These are phyloP conservation scores for Aegle marmelos DNA, from an alignment of 345 rosid genomes.

Conservation along the genomic window DNA sequence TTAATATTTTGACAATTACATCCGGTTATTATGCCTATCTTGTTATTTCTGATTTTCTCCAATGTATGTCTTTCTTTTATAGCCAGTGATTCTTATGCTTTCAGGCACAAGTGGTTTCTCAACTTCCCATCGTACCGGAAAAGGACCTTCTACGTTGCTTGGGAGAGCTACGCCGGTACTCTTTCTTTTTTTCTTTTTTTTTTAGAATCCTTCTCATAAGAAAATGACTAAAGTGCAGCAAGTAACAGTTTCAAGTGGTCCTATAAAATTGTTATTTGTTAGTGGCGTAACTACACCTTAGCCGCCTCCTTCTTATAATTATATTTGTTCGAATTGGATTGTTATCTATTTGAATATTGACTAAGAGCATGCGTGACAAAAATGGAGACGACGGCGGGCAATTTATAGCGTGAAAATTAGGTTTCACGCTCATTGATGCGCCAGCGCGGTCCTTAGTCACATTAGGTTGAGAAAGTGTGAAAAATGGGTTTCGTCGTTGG, in stretches of 20 bases:
- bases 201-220: neutral
- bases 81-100: slow-evolving; percentile 74
- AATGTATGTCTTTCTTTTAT: slow-evolving; percentile 14
- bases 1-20: neutral
- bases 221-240: no score
- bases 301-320: neutral
- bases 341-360: no score
- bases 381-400: no score
- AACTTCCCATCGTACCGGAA: slow-evolving; percentile 63
- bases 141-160: slow-evolving; percentile 67
- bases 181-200: neutral
- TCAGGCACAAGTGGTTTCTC: slow-evolving; percentile 70
- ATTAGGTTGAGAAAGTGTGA: no score
- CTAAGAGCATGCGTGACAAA: no score
- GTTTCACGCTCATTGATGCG: no score
- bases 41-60: neutral
- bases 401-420: no score
- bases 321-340: neutral
- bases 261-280: no score
- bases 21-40: neutral
- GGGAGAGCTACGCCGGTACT: slow-evolving; percentile 90
- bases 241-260: no score
- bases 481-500: no score
- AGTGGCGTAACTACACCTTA: no score
- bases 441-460: no score